A percentile compares a stretch with the other conserved stretches of the same genome.
phyloP scores from a whole-genome alignment of 768 basidiomycete species.

The Rhizopogon roseolus region DNA sequence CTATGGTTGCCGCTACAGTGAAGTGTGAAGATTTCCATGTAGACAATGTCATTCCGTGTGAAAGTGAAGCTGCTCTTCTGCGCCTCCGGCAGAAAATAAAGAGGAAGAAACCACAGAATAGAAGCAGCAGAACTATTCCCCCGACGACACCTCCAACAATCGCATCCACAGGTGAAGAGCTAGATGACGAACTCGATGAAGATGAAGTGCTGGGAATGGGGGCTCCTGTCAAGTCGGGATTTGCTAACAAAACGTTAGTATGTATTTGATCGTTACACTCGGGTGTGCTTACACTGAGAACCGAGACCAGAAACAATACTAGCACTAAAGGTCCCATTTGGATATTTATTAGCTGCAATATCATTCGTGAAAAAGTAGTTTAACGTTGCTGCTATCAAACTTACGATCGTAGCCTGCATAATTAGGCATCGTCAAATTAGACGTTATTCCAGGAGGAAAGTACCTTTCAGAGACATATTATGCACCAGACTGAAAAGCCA shows the following conservation, averaged over 20 bases:
- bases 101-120: conserved; percentile 10
- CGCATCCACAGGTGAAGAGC: conserved; percentile 8
- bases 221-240: conserved; percentile 13
- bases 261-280: neutral
- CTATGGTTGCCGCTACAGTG: neutral
- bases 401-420: conserved; percentile 20
- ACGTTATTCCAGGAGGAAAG: conserved; percentile 13
- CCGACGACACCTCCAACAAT: conserved; percentile 22
- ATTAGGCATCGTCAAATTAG: conserved; percentile 13
- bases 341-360: conserved; percentile 15
- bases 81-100: conserved; percentile 10
- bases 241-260: conserved; percentile 5
- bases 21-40: neutral
- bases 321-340: conserved; percentile 9
- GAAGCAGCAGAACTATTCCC: conserved; percentile 6
- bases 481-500: neutral
- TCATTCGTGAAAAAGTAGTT: conserved; percentile 1
- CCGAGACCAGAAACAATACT: conserved; percentile 7
- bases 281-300: conserved; percentile 6
- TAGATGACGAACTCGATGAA: conserved; percentile 1
- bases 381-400: neutral
- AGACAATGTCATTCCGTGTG: neutral
- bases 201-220: conserved; percentile 1
- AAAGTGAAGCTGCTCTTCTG: neutral
- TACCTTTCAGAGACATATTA: conserved; percentile 13